Evolutionary conservation across 1,284 basidiomycete species (phyloP), one percentile per base, ranked within the genome.

Genomic region (Cerioporus squamosus): DNA sequence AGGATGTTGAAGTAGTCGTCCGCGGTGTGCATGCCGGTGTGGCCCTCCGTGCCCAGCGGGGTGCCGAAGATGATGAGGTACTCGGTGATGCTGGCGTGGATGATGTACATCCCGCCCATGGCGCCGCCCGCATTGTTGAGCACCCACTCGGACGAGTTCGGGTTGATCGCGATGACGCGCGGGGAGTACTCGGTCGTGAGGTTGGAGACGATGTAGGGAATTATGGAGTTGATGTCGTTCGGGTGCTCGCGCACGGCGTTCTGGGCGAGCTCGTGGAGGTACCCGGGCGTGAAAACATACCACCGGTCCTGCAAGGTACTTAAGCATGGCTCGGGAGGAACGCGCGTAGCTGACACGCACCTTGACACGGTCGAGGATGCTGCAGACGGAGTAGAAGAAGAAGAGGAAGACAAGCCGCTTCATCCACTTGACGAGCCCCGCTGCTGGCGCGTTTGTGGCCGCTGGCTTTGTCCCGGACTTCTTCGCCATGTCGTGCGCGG

Each of bases 1-100:
- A 99, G 81, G 69, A 99, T 98, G 74, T 97, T 87, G 81, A 99
- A 99, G 76, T 98, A 98, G 75, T 99, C 97, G 70, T 97, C 95
- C 3, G 95, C 95, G 0, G 95, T 95, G 74, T 98, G 97, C 55
- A 97, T 69, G 3, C 97, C 97, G 5, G 89, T 87, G 74, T 99
- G 97, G 5, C 97, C 97, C 75, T 99, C 97, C 2, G 97, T 99
- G 15, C 97, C 97, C 9, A 98, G 80, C 0, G 96, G 95, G 0
- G 95, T 96, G 4, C 97, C 97, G 68, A 99, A 99, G 70, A 99
- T 91, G 72, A 93, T 93, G 70, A 97, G 85, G 79, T 95, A 94
- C 81, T 97, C 95, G 9, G 94, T 96, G 68, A 97, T 89, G 74
- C 86, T 91, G n/a, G 95, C 94, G 70, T 98, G 96, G 65, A 99